Base-by-base conservation (phyloP, 805 yeast species). In the Monosporozyma solicola region DNA sequence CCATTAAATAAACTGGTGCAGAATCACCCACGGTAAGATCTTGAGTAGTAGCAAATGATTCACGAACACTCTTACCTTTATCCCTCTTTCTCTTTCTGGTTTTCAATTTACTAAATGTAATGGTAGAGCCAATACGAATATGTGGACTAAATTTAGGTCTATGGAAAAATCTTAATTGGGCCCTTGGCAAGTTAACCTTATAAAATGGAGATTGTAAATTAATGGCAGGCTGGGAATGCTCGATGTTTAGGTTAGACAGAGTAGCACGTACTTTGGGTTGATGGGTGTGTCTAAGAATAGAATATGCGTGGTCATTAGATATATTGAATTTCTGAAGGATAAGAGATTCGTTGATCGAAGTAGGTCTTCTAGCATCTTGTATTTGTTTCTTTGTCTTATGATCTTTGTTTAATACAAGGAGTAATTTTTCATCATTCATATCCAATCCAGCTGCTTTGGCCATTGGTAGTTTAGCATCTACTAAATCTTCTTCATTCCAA, bases 211-310 rank as follows among this genome's bases (percentile, higher is more conserved):
- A 80, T 70, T 94, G 99, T 49, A 94, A 74, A 49, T 94, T 76
- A 29, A 82, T 63, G 0, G 99, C 97, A 0, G 96, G 96, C 60
- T 83, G 76, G 0, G 97, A 80, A 67, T 94, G 99, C 62, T 94
- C 98, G 57, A 94, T 90, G 50, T 80, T 84, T 57, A 94, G 75
- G 59, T 92, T 88, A 47, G 97, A 95, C 61, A 94, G 83, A 6
- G 95, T 95, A 2, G 96, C 82, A 67, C 99, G 83, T 39, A 92
- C 87, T 73, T 88, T 92, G 41, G 95, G 82, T 66, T 90, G 95
- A 66, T 91, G 90, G 62, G 89, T 91, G 53, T 83, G 86, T 63
- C 85, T 86, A 59, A 94, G 74, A 51, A 85, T 71, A 54, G 88
- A 95, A 67, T 94, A 94, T 45, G 85, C 86, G 46, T 80, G 78